phyloP scores from a whole-genome alignment of 192 early-diverging fungal species.

The Pilaira anomala region DNA sequence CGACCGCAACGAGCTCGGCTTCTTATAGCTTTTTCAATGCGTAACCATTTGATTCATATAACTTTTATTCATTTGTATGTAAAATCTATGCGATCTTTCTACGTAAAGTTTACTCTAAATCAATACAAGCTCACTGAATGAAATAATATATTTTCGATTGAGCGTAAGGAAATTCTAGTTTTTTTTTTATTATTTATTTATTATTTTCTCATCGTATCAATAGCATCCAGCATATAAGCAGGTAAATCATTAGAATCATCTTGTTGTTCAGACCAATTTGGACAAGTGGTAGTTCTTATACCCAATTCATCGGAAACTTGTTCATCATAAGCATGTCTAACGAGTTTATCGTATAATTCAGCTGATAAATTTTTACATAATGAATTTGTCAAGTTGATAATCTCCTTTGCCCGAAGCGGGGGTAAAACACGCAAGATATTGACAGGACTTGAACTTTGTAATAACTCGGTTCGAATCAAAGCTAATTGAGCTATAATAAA shows the following conservation, averaged over 20 bases:
- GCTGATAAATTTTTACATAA: slow-evolving; percentile 61
- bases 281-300: slow-evolving; percentile 7
- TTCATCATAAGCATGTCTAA: slow-evolving; percentile 74
- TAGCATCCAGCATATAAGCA: slow-evolving; percentile 14
- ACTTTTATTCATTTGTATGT: too few species aligned
- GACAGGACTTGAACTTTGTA: slow-evolving; percentile 70
- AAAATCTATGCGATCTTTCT: too few species aligned
- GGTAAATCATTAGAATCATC: slow-evolving; percentile 4
- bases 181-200: not conserved
- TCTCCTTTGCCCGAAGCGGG: slow-evolving; percentile 54
- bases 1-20: too few species aligned
- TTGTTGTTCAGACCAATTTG: not conserved
- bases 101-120: too few species aligned
- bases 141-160: too few species aligned
- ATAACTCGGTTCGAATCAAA: slow-evolving; percentile 69
- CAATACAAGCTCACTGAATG: too few species aligned
- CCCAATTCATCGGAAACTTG: slow-evolving; percentile 44
- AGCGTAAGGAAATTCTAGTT: too few species aligned
- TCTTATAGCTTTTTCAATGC: too few species aligned
- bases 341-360: slow-evolving; percentile 71
- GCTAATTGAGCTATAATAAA: slow-evolving; percentile 84
- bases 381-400: slow-evolving; percentile 54
- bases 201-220: not conserved
- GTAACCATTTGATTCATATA: too few species aligned
- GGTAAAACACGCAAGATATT: slow-evolving; percentile 68